Percentiles rank a stretch among this genome's conserved stretches.
These are phyloP conservation scores for Lepidium africanum DNA, from an alignment of 345 rosid species.

Conservation along the genomic window DNA sequence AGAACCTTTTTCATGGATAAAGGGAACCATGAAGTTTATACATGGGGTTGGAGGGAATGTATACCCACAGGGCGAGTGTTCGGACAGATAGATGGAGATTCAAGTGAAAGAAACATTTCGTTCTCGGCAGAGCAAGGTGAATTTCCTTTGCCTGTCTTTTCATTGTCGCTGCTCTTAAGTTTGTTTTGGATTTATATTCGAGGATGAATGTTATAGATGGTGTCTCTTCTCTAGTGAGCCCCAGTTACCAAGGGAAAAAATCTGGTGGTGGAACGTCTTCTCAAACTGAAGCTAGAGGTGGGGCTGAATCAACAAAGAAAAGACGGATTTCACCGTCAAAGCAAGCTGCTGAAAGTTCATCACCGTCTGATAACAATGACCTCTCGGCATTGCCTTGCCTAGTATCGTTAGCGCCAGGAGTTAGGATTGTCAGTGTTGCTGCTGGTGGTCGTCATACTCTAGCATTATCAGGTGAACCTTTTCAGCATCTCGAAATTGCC, in stretches of 20 bases:
- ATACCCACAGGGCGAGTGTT: constrained; percentile 81
- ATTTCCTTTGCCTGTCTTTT: constrained; percentile 1
- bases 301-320: constrained; percentile 63
- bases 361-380: constrained; percentile 60
- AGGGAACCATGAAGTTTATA: constrained; percentile 74
- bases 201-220: constrained; percentile 5
- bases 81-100: constrained; percentile 49
- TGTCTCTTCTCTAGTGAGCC: constrained; percentile 44
- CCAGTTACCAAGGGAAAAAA: constrained; percentile 49
- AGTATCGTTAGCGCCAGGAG: constrained; percentile 81
- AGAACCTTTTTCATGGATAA: constrained; percentile 10
- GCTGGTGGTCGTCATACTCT: constrained; percentile 98
- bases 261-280: constrained; percentile 41
- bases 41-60: constrained; percentile 99
- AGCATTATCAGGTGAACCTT: constrained; percentile 70
- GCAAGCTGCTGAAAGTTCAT: constrained; percentile 72
- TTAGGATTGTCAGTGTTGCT: constrained; percentile 71
- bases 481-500: not conserved
- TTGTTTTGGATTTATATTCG: not conserved
- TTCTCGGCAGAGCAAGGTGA: constrained; percentile 69
- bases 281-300: constrained; percentile 37
- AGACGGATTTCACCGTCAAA: constrained; percentile 58
- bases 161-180: not conserved
- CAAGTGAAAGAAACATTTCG: constrained; percentile 44
- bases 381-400: constrained; percentile 86